A percentile compares a stretch with the other conserved stretches of the same genome.
Conservation (phyloP, 495 filamentous ascomycete species). For the Aspergillus sclerotiicarbonarius region DNA sequence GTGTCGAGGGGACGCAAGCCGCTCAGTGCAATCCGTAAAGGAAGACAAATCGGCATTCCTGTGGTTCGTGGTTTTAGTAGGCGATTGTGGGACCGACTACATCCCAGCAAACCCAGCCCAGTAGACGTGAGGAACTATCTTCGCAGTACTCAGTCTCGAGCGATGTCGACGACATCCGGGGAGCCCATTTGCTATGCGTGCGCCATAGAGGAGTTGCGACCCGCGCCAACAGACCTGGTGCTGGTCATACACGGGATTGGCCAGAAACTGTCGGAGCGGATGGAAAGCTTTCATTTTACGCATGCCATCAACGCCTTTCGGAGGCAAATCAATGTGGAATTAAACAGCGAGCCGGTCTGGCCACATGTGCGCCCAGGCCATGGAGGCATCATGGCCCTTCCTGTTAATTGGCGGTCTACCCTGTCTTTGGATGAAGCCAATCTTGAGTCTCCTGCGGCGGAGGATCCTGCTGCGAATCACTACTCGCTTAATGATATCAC, state of each 20-base stretch:
- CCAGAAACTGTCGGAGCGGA: constrained; percentile 91
- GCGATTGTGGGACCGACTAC: constrained; percentile 69
- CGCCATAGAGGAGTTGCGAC: constrained; percentile 59
- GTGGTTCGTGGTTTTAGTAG: constrained; percentile 86
- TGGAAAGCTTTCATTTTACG: constrained; percentile 96
- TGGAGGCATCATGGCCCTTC: constrained; percentile 71
- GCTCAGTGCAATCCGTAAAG: constrained; percentile 80
- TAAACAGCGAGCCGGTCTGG: constrained; percentile 70
- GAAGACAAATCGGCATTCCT: constrained; percentile 74
- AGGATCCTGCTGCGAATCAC: constrained; percentile 54
- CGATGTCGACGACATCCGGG: constrained; percentile 23
- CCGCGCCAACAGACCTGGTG: constrained; percentile 79
- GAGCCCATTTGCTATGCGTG: constrained; percentile 50
- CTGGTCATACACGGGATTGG: constrained; percentile 94
- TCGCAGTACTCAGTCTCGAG: constrained; percentile 37
- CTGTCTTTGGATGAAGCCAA: constrained; percentile 79
- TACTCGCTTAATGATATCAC: constrained; percentile 89
- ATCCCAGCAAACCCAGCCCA: constrained; percentile 57
- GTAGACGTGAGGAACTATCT: constrained; percentile 49
- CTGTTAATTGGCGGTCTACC: constrained; percentile 85
- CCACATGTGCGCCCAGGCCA: constrained; percentile 67
- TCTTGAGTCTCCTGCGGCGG: constrained; percentile 41
- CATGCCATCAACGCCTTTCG: constrained; percentile 90
- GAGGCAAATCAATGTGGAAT: constrained; percentile 81
- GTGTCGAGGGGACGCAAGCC: constrained; percentile 75